Conservation (phyloP, 2,329 filamentous ascomycete species). For the Fusarium drepaniforme region DNA sequence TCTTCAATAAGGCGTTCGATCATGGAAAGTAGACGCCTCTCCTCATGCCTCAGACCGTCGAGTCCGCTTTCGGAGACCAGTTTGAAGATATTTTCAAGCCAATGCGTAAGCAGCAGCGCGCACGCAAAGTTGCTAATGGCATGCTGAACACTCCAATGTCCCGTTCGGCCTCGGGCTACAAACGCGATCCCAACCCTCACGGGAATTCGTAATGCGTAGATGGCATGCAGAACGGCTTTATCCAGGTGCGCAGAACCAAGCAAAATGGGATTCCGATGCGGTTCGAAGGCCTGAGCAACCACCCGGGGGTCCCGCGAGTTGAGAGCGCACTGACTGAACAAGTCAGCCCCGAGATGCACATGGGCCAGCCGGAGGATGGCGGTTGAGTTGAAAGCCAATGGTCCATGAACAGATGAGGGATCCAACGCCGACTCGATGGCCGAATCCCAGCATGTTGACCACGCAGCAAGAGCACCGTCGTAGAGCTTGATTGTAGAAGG, state of each 20-base stretch:
- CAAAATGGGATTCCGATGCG: background rate
- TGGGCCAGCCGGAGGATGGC: background rate
- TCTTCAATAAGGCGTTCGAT: background rate
- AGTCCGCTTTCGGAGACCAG: background rate
- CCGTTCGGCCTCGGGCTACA: background rate
- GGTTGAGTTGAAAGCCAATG: background rate
- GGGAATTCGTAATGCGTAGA: background rate
- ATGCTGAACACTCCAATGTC: background rate
- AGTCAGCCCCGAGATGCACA: background rate
- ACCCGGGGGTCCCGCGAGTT: background rate
- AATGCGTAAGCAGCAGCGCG: background rate
- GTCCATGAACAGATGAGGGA: background rate
- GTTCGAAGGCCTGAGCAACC: background rate
- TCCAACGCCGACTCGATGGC: background rate
- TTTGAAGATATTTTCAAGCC: background rate
- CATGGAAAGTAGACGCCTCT: background rate
- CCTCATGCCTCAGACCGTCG: background rate
- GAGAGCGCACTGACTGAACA: background rate
- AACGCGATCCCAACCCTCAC: slow-evolving; percentile 2
- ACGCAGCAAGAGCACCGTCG: background rate
- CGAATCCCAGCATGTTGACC: background rate
- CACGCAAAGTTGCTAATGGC: slow-evolving; percentile 1
- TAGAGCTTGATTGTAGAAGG: background rate
- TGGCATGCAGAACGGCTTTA: background rate
- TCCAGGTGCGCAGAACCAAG: background rate